Conservation (phyloP, 768 basidiomycete genomes). For the Mycena filopes region DNA sequence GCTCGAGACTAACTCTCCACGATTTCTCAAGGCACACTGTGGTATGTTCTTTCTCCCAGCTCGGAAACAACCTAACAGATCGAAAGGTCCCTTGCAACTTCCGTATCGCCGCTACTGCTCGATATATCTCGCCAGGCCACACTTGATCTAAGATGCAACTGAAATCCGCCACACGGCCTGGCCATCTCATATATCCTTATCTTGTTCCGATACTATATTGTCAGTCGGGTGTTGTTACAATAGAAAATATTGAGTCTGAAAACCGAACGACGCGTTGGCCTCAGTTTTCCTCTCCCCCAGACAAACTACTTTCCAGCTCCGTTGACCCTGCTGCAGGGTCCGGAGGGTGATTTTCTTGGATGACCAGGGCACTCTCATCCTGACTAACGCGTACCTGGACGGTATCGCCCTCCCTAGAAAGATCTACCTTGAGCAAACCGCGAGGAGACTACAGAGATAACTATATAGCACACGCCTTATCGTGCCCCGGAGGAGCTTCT, state of each 20-base stretch:
- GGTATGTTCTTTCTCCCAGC: constrained; percentile 5
- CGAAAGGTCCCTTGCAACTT: constrained; percentile 26
- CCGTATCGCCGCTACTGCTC: constrained; percentile 29
- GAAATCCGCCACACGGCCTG: not conserved
- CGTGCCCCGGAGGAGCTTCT: constrained; percentile 78
- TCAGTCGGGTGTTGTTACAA: constrained; percentile 1
- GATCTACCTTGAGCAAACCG: not conserved
- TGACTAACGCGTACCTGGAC: constrained; percentile 63
- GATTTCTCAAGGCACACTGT: constrained; percentile 21
- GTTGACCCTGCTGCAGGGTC: constrained; percentile 46
- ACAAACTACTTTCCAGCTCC: not conserved
- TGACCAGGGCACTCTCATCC: constrained; percentile 57
- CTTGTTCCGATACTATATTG: no score
- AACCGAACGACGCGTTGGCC: not conserved
- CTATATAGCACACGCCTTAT: constrained; percentile 67
- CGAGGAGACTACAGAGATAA: not conserved
- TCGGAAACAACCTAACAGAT: not conserved
- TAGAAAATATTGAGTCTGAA: no score
- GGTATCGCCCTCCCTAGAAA: constrained; percentile 74
- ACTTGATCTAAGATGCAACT: not conserved
- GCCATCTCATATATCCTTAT: no score
- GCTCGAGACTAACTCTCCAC: not conserved
- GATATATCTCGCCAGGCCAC: constrained; percentile 24
- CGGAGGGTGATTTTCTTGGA: constrained; percentile 70
- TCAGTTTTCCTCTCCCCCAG: not conserved